Evolutionary conservation across 768 basidiomycete species (phyloP).

Genomic region (Cystofilobasidium bisporidii): DNA sequence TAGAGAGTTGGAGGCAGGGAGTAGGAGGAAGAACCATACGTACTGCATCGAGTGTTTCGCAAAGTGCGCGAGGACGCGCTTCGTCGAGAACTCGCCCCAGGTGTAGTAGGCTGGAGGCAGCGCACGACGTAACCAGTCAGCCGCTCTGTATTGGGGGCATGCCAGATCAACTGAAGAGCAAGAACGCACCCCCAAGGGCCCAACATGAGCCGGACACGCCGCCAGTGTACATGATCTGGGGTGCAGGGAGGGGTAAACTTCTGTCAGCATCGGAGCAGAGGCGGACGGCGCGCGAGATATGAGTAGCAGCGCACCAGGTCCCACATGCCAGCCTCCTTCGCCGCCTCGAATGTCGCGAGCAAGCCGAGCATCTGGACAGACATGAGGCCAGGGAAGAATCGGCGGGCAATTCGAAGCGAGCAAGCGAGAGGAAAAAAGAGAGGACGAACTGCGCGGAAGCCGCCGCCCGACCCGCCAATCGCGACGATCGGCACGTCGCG

Average conservation of each 20-base stretch:
- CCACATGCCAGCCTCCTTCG: conserved; percentile 29
- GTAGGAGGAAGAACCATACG: too few relatives aligned
- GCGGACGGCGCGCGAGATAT: too few relatives aligned
- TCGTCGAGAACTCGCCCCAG: conserved; percentile 24
- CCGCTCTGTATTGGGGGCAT: too few relatives aligned
- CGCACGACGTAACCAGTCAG: not conserved
- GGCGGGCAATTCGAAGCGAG: not conserved
- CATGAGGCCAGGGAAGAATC: not conserved
- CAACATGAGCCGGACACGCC: conserved; percentile 28
- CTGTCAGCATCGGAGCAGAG: too few relatives aligned
- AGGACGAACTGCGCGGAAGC: conserved; percentile 24
- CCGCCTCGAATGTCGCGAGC: conserved; percentile 23
- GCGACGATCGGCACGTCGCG: conserved; percentile 28
- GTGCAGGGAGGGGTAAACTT: too few relatives aligned
- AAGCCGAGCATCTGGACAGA: conserved; percentile 16
- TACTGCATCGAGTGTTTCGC: conserved; percentile 24
- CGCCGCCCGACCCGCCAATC: conserved; percentile 29
- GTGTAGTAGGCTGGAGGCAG: conserved; percentile 29
- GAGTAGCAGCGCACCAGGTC: too few relatives aligned
- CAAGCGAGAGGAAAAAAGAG: not conserved
- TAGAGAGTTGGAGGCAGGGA: too few relatives aligned
- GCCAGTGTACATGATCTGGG: conserved; percentile 25
- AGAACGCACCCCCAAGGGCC: conserved; percentile 24
- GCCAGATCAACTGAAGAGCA: too few relatives aligned
- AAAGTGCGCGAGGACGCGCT: conserved; percentile 26